Evolutionary conservation across 768 basidiomycete genomes (phyloP).

Genomic region (Tricholoma saponaceum): DNA sequence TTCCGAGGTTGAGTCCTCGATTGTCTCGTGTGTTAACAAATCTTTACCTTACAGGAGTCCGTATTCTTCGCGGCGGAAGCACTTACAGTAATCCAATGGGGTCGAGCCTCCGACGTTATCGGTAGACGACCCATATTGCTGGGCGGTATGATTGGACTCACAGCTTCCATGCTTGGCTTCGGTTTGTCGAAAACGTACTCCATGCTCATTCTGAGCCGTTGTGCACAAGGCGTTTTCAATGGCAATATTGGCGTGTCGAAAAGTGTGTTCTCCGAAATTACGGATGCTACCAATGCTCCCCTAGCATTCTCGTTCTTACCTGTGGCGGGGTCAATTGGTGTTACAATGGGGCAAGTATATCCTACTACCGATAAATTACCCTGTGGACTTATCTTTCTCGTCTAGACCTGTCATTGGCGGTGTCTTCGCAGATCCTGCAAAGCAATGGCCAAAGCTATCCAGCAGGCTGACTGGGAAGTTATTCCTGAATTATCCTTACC

Average conservation of each 20-base stretch:
- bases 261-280: constrained; percentile 26
- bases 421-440: constrained; percentile 39
- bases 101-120: constrained; percentile 28
- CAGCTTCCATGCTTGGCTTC: constrained; percentile 27
- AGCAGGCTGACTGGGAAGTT: constrained; percentile 30
- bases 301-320: constrained; percentile 13
- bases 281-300: constrained; percentile 11
- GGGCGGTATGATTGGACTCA: constrained; percentile 27
- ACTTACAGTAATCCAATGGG: constrained; percentile 30
- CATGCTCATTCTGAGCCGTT: constrained; percentile 19
- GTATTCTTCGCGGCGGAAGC: constrained; percentile 31
- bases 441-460: constrained; percentile 43
- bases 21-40: too few species aligned
- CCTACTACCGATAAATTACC: too few species aligned
- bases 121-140: constrained; percentile 32
- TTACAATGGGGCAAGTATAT: constrained; percentile 11
- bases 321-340: constrained; percentile 12
- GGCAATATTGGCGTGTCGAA: constrained; percentile 29
- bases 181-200: constrained; percentile 29
- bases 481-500: constrained; percentile 46
- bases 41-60: constrained; percentile 24
- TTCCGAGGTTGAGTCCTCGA: too few species aligned
- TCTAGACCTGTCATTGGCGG: constrained; percentile 52
- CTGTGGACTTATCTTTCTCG: too few species aligned
- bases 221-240: constrained; percentile 27